phyloP scores from a whole-genome alignment of 352 stramenopile species.

The Phytophthora cactorum region DNA sequence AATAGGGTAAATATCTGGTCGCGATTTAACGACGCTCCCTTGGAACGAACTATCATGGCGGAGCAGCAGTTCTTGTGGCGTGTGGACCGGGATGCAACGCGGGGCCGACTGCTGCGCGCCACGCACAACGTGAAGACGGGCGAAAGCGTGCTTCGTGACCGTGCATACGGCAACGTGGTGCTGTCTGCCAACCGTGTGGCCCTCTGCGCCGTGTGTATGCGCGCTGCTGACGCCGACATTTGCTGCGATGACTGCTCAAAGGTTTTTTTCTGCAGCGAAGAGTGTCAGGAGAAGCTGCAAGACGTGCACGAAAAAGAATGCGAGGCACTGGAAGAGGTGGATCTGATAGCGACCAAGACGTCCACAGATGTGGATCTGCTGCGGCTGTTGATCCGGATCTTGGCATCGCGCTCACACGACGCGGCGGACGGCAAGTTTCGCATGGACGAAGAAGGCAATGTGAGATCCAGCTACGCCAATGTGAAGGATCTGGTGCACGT shows the following conservation, averaged over 20 bases:
- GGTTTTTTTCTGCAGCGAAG: constrained; percentile 58
- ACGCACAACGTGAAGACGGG: constrained; percentile 30
- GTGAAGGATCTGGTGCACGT: constrained; percentile 50
- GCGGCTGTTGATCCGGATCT: constrained; percentile 49
- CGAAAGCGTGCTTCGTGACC: constrained; percentile 41
- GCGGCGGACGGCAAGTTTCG: constrained; percentile 22
- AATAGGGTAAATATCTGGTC: too few species aligned
- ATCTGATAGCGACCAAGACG: constrained; percentile 49
- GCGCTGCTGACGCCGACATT: constrained; percentile 46
- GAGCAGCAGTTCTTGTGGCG: constrained; percentile 37
- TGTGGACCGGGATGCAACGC: constrained; percentile 34
- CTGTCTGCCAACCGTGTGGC: constrained; percentile 30
- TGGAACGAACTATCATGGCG: background rate
- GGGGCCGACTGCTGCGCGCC: constrained; percentile 40
- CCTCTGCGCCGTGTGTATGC: constrained; percentile 52
- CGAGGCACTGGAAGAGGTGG: constrained; percentile 50
- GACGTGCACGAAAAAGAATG: constrained; percentile 54
- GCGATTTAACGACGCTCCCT: too few species aligned
- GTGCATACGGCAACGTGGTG: constrained; percentile 47
- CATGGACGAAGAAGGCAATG: constrained; percentile 22
- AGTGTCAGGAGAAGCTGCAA: constrained; percentile 41
- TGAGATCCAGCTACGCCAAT: constrained; percentile 38
- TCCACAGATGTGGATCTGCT: constrained; percentile 46
- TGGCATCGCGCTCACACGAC: constrained; percentile 38
- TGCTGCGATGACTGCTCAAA: constrained; percentile 60